Evolutionary conservation across 1,284 basidiomycete genomes (phyloP), one percentile per base, ranked within the genome.

Genomic region (Phaffia rhodozyma): DNA sequence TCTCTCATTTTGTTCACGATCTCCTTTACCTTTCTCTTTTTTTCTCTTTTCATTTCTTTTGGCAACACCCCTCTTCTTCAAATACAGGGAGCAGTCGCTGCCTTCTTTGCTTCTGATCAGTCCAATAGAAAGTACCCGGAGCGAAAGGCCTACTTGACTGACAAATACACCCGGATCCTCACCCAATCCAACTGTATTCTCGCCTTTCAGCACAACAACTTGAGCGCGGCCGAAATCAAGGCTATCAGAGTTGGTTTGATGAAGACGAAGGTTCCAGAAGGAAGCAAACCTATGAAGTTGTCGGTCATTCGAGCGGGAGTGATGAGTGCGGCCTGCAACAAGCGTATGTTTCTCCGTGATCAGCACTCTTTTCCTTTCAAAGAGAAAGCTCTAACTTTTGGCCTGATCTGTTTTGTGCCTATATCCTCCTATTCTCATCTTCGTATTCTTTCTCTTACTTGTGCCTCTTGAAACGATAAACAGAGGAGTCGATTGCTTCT

Each of bases 61-160:
- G 25, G 29, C 59, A 13, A 25, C 53, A 27, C 48, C 2, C 13
- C 38, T 48, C 53, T 32, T 20, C n/a, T 27, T 27, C 47, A 53
- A 23, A 23, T 54, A 25, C 50, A 61, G 60, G 60, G 60, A 25
- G 29, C n/a, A 18, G 60, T 38, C 16, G n/a, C 43, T 32, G 34
- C n/a, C 21, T 55, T 55, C 32, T 61, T 61, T 25, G 60, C 29
- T 25, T 52, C 51, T 1, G 49, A 51, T 43, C 51, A 61, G 25
- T 23, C 60, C 18, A n/a, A 55, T 3, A 52, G 60, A n/a, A 7
- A 20, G 25, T 89, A 86, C 72, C 79, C 78, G 63, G 82, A 83
- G 72, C 84, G 85, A 72, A 89, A 89, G 74, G 79, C 83, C 0
- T 83, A 82, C 74, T 84, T 87, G 73, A 86, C 83, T 75, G 80